Evolutionary conservation across 768 basidiomycete genomes (phyloP).

Genomic region (Coprinellus micaceus): DNA sequence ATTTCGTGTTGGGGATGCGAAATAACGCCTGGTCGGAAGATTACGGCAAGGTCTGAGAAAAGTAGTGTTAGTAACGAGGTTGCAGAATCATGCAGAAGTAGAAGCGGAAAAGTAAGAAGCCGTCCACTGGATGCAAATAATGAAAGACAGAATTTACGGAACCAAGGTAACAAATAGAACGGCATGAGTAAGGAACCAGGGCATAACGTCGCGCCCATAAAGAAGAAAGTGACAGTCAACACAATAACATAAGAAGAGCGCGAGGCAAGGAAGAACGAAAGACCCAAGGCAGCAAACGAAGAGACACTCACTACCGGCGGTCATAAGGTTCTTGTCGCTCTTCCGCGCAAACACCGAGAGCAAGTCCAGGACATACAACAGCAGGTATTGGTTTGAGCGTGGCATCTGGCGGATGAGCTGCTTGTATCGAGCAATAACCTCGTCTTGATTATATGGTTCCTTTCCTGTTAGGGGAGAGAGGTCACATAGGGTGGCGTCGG

Average conservation of each 20-base stretch:
- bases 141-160: background rate
- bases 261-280: no score
- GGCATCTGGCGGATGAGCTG: slow-evolving; percentile 82
- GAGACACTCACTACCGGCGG: slow-evolving; percentile 71
- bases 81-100: background rate
- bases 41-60: slow-evolving; percentile 82
- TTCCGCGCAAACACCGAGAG: slow-evolving; percentile 93
- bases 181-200: background rate
- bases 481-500: background rate
- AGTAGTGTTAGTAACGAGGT: background rate
- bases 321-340: slow-evolving; percentile 93
- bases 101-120: background rate
- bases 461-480: slow-evolving; percentile 43
- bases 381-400: slow-evolving; percentile 88
- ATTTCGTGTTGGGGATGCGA: slow-evolving; percentile 87
- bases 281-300: background rate
- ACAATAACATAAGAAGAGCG: no score
- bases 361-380: slow-evolving; percentile 94
- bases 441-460: slow-evolving; percentile 63
- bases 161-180: no score
- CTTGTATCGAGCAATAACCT: slow-evolving; percentile 78
- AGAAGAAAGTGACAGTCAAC: no score
- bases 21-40: slow-evolving; percentile 94
- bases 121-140: background rate
- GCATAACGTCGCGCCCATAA: no score